Evolutionary conservation across 2,329 filamentous ascomycete genomes (phyloP).

Genomic region (Clarireedia homoeocarpa): DNA sequence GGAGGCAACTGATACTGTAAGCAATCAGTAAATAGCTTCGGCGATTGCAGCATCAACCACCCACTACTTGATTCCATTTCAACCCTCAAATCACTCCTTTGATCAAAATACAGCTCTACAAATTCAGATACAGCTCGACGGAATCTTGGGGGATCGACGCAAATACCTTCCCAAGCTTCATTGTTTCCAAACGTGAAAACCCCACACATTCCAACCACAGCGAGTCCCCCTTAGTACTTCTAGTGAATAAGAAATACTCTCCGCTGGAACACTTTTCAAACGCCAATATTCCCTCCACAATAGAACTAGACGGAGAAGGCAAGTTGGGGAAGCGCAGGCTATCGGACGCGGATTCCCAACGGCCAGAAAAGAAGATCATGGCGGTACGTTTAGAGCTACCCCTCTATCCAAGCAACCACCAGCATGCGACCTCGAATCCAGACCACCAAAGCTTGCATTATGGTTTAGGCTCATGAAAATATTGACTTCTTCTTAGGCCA

Average conservation of each 20-base stretch:
- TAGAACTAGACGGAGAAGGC: slow-evolving; percentile 24
- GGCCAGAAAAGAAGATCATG: slow-evolving; percentile 53
- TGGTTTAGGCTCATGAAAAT: slow-evolving; percentile 1
- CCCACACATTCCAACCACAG: slow-evolving; percentile 4
- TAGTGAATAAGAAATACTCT: slow-evolving; percentile 15
- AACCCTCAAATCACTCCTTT: background rate
- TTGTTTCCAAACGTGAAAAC: background rate
- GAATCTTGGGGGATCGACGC: background rate
- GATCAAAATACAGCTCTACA: background rate
- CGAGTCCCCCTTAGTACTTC: slow-evolving; percentile 8
- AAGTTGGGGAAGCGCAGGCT: slow-evolving; percentile 63
- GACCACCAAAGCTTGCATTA: background rate
- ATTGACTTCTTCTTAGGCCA: slow-evolving; percentile 29
- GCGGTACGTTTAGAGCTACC: slow-evolving; percentile 40
- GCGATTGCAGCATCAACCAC: background rate
- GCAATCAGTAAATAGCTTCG: slow-evolving; percentile 2
- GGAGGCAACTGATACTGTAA: slow-evolving; percentile 1
- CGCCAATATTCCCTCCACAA: slow-evolving; percentile 28
- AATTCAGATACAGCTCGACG: background rate
- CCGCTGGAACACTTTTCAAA: slow-evolving; percentile 18
- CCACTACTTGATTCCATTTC: background rate
- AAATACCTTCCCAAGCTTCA: background rate
- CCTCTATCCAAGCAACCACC: slow-evolving; percentile 10
- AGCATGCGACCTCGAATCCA: background rate
- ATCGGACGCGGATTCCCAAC: slow-evolving; percentile 50